Evolutionary conservation across 1,139 yeast species (phyloP).

Genomic region (Groenewaldozyma sp.): DNA sequence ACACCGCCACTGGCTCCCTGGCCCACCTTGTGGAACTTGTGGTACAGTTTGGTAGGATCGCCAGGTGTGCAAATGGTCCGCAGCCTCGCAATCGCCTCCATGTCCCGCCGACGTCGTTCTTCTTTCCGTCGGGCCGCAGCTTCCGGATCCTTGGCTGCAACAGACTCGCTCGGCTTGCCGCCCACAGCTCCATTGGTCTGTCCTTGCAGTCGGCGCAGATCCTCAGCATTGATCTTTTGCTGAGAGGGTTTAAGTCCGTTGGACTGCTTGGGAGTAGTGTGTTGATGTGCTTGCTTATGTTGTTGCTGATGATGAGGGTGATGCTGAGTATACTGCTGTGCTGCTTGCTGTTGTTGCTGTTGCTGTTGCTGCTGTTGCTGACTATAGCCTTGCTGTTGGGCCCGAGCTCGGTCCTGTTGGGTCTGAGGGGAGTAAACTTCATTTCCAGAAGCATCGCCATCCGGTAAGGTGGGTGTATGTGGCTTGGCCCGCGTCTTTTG

Average conservation of each 20-base stretch:
- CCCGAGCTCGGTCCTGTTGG: no score
- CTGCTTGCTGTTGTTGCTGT: conserved; percentile 12
- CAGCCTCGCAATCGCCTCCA: conserved; percentile 60
- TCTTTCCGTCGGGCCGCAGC: conserved; percentile 58
- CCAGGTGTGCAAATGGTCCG: conserved; percentile 75
- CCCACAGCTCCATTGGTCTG: conserved; percentile 25
- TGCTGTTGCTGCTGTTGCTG: conserved; percentile 11
- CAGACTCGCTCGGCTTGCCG: conserved; percentile 13
- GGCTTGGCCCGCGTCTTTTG: no score
- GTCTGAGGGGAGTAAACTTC: no score
- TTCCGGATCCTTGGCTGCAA: conserved; percentile 25
- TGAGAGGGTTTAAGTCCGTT: not conserved
- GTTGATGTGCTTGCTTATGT: conserved; percentile 3
- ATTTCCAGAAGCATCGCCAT: no score
- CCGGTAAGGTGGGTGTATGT: no score
- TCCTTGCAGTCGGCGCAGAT: conserved; percentile 26
- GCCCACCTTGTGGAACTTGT: conserved; percentile 72
- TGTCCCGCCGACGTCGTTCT: conserved; percentile 58
- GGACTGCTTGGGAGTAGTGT: not conserved
- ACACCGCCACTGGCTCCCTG: conserved; percentile 99
- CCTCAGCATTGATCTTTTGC: conserved; percentile 11
- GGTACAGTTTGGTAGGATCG: conserved; percentile 72
- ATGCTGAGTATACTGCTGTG: conserved; percentile 3
- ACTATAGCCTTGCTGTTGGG: conserved; percentile 13
- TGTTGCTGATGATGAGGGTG: conserved; percentile 1